Percentiles rank a stretch among this genome's conserved stretches.
phyloP scores from a whole-genome alignment of 1,139 yeast species.

The Magnusiomyces magnusii region DNA sequence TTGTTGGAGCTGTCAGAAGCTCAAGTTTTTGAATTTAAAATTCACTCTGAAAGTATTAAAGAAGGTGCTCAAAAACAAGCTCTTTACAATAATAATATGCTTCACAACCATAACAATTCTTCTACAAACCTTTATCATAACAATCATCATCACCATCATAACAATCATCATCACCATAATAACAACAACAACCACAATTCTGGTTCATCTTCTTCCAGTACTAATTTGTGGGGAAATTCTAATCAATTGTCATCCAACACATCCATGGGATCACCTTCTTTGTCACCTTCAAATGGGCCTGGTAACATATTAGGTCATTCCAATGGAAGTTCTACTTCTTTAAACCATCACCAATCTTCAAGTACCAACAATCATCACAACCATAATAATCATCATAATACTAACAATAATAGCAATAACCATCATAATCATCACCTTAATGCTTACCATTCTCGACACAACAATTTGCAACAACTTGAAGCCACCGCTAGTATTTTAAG shows the following conservation, averaged over 20 bases:
- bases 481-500: not conserved
- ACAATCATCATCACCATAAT: slow-evolving; percentile 1
- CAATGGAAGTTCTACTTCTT: not conserved
- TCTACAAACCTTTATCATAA: not conserved
- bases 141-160: not conserved
- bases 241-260: not conserved
- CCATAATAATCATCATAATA: not conserved
- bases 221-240: not conserved
- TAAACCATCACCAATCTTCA: not conserved
- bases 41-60: slow-evolving; percentile 30
- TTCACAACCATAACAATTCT: not conserved
- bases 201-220: not conserved
- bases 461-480: not conserved
- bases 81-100: slow-evolving; percentile 10
- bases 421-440: not conserved
- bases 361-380: not conserved
- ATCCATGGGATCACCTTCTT: not conserved
- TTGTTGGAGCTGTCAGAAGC: slow-evolving; percentile 25
- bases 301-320: not conserved
- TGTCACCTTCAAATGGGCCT: not conserved
- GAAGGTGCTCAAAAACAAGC: slow-evolving; percentile 20
- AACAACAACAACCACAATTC: not conserved
- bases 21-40: slow-evolving; percentile 26
- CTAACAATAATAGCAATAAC: not conserved
- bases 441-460: not conserved